Conservation (phyloP, 1,284 basidiomycete species). For the Rhodotorula sp. region DNA sequence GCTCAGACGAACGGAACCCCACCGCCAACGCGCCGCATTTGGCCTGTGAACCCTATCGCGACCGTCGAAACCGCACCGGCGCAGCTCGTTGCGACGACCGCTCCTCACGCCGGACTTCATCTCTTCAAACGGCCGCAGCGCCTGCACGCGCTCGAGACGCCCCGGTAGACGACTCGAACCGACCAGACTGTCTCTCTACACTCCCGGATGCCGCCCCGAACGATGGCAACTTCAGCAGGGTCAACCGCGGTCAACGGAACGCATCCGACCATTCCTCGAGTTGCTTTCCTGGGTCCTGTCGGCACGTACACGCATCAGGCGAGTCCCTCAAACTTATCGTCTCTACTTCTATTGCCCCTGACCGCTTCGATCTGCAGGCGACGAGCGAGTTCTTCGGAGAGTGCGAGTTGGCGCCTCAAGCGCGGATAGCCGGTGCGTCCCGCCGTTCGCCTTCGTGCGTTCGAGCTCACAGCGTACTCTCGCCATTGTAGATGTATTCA, state of each 20-base stretch:
- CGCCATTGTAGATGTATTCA: conserved; percentile 36
- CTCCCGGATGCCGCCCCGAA: neutral
- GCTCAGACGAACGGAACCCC: no score
- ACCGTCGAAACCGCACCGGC: no score
- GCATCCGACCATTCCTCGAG: conserved; percentile 5
- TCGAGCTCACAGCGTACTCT: neutral
- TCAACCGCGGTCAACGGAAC: neutral
- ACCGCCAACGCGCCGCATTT: no score
- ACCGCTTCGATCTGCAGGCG: conserved; percentile 9
- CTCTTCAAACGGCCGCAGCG: no score
- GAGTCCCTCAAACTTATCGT: neutral
- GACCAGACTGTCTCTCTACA: neutral
- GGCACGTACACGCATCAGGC: conserved; percentile 44
- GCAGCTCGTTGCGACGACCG: no score
- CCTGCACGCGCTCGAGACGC: neutral
- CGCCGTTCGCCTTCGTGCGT: no score
- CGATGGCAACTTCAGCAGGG: neutral
- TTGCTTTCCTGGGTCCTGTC: conserved; percentile 42
- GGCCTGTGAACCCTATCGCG: no score
- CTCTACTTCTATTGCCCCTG: neutral
- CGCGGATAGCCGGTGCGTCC: conserved; percentile 27
- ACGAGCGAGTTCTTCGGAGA: conserved; percentile 36
- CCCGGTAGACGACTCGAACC: neutral
- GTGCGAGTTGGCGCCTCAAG: conserved; percentile 15
- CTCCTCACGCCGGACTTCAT: no score